phyloP scores from a whole-genome alignment of 805 yeast genomes.

The Lachancea kluyveri region DNA sequence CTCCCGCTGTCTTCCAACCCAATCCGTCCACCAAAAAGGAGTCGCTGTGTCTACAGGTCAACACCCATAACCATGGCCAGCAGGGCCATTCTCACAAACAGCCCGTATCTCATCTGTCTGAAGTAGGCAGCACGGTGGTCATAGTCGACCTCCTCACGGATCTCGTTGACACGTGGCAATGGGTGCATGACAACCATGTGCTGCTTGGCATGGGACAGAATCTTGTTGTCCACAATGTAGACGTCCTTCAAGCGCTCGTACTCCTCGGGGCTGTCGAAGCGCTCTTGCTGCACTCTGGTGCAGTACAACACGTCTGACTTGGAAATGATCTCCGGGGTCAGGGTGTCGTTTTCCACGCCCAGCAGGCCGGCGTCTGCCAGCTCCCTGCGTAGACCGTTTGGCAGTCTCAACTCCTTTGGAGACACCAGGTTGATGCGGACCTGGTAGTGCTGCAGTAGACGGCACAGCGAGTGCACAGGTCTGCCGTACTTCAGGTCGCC shows the following conservation, averaged over 20 bases:
- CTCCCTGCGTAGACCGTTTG: conserved; percentile 63
- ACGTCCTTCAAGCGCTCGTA: conserved; percentile 86
- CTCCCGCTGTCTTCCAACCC: no score
- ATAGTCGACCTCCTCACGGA: conserved; percentile 96
- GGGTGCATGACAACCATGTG: conserved; percentile 99
- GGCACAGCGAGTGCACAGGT: conserved; percentile 94
- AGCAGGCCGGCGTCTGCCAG: conserved; percentile 63
- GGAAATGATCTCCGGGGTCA: conserved; percentile 81
- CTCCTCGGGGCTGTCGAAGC: conserved; percentile 70
- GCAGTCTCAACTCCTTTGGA: conserved; percentile 83
- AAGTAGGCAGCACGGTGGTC: conserved; percentile 99
- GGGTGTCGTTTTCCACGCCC: conserved; percentile 63
- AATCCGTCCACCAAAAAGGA: no score
- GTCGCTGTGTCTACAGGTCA: conserved; percentile 44
- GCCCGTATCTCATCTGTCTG: conserved; percentile 98
- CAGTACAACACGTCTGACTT: conserved; percentile 94
- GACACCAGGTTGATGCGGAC: conserved; percentile 88
- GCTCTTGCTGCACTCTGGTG: conserved; percentile 96
- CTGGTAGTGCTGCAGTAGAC: conserved; percentile 84
- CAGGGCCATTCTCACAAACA: conserved; percentile 97
- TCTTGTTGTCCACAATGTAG: conserved; percentile 87
- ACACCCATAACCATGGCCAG: conserved; percentile 97
- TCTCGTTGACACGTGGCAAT: conserved; percentile 93
- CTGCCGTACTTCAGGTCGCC: conserved; percentile 98
- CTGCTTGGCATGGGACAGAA: conserved; percentile 87